Evolutionary conservation across 2,329 filamentous ascomycete genomes (phyloP).

Genomic region (Aspergillus ochraceus): DNA sequence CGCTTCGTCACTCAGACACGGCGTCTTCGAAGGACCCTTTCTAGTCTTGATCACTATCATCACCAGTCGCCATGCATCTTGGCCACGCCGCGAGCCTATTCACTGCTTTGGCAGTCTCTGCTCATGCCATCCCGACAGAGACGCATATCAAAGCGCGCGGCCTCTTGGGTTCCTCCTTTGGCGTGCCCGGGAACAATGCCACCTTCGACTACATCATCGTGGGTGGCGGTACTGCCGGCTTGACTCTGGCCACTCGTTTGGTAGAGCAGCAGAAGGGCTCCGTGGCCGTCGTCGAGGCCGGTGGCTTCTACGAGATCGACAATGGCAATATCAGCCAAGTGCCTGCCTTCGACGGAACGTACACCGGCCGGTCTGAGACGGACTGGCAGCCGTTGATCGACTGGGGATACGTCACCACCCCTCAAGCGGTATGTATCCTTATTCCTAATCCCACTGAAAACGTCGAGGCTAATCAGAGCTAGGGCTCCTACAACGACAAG

Average conservation of each 20-base stretch:
- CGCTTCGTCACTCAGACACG: not conserved
- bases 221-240: conserved; percentile 28
- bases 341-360: conserved; percentile 17
- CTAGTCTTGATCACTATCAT: not conserved
- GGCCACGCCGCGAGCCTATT: not conserved
- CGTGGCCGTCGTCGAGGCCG: conserved; percentile 33
- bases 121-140: not conserved
- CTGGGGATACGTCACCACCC: conserved; percentile 26
- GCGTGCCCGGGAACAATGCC: not conserved
- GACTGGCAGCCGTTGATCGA: conserved; percentile 27
- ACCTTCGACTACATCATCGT: conserved; percentile 26
- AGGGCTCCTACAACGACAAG: conserved; percentile 19
- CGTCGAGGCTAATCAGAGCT: not conserved
- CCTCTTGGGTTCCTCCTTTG: not conserved
- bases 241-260: conserved; percentile 24
- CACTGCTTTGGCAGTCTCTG: not conserved
- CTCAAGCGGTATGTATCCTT: conserved; percentile 10
- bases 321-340: not conserved
- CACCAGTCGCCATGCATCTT: not conserved
- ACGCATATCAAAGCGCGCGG: not conserved
- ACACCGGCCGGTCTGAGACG: conserved; percentile 17
- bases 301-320: conserved; percentile 25
- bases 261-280: conserved; percentile 19
- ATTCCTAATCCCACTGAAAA: not conserved
- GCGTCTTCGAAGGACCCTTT: not conserved